These are phyloP conservation scores for Wakefieldia striispora DNA, from an alignment of 768 basidiomycete species.

Conservation along the genomic window DNA sequence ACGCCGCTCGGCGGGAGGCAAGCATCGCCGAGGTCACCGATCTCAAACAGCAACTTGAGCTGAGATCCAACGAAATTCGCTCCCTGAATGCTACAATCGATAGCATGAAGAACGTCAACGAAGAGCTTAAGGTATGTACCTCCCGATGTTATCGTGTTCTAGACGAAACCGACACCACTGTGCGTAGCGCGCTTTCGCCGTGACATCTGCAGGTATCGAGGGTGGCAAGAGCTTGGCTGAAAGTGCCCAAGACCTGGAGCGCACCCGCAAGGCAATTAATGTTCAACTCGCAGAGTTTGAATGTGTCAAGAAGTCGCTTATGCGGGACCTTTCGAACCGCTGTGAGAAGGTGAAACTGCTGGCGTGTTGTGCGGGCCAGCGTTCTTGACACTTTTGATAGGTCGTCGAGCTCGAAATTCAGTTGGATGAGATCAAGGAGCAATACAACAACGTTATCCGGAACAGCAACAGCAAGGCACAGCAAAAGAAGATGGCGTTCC, in stretches of 20 bases:
- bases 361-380: conserved; percentile 9
- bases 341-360: conserved; percentile 84
- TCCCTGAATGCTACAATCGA: conserved; percentile 84
- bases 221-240: conserved; percentile 96
- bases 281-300: conserved; percentile 99
- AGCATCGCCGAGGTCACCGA: conserved; percentile 81
- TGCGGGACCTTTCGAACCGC: conserved; percentile 98
- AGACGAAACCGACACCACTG: neutral
- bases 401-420: conserved; percentile 99
- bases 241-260: conserved; percentile 95
- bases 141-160: conserved; percentile 4
- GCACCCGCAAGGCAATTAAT: conserved; percentile 94
- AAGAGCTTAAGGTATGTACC: conserved; percentile 88
- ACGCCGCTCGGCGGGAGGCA: conserved; percentile 88
- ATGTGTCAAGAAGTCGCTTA: conserved; percentile 96
- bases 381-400: conserved; percentile 41
- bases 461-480: conserved; percentile 99
- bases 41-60: conserved; percentile 87
- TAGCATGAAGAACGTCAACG: conserved; percentile 92
- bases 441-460: conserved; percentile 97
- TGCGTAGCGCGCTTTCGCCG: conserved; percentile 88
- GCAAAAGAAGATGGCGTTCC: conserved; percentile 98
- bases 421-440: conserved; percentile 96
- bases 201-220: conserved; percentile 95
- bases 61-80: conserved; percentile 79